Percentiles rank a stretch among this genome's conserved stretches.
Conservation (phyloP, 768 basidiomycete species). For the Kondoa malvinella region DNA sequence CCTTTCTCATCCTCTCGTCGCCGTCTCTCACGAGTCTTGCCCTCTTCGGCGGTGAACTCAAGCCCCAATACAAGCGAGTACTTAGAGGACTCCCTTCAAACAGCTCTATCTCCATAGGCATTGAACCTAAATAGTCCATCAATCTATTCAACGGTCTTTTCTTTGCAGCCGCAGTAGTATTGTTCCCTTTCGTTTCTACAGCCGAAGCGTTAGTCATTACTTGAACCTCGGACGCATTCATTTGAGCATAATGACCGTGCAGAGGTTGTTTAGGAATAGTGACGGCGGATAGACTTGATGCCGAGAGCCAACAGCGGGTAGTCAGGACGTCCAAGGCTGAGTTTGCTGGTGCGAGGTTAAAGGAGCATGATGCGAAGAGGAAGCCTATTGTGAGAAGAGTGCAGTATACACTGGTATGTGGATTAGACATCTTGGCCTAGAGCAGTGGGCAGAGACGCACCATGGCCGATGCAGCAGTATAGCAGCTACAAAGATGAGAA, state of each 20-base stretch:
- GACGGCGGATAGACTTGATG: not conserved
- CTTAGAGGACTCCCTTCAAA: not conserved
- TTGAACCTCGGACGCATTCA: not conserved
- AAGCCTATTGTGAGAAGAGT: not conserved
- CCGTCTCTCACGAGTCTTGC: not conserved
- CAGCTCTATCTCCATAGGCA: not conserved
- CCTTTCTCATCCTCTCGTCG: not conserved
- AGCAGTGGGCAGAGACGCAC: too few species aligned
- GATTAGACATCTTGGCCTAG: too few species aligned
- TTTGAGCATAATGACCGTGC: not conserved
- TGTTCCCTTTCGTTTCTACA: not conserved
- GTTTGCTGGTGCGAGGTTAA: not conserved
- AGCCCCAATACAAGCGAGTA: not conserved
- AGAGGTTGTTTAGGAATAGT: not conserved
- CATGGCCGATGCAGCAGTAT: not conserved
- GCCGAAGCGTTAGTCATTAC: not conserved
- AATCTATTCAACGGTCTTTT: not conserved
- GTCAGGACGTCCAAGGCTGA: not conserved
- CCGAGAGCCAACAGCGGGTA: not conserved
- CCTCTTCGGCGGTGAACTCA: not conserved
- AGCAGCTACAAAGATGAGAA: not conserved
- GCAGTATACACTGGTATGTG: constrained; percentile 6
- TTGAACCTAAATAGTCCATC: not conserved
- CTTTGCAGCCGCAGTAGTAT: too few species aligned
- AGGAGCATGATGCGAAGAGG: constrained; percentile 1